Evolutionary conservation across 2,329 filamentous ascomycete genomes (phyloP).

Genomic region (Fusarium globosum): DNA sequence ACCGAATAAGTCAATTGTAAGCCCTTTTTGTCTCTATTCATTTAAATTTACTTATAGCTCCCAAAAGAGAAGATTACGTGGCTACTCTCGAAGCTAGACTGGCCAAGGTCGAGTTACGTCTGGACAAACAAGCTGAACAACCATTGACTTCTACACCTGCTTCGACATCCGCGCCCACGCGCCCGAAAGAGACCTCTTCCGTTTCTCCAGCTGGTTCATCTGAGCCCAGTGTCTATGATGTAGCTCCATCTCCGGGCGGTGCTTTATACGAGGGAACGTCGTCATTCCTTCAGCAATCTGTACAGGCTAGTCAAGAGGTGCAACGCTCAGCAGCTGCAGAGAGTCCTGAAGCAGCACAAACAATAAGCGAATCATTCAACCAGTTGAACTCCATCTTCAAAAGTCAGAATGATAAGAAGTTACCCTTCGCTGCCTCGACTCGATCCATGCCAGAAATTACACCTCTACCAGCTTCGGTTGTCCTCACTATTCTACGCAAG

Average conservation of each 20-base stretch:
- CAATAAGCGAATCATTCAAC: constrained; percentile 26
- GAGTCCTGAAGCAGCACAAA: constrained; percentile 25
- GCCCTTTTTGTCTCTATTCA: fast-evolving
- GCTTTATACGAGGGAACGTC: constrained; percentile 33
- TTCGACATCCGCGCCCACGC: neutral
- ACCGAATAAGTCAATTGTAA: constrained; percentile 26
- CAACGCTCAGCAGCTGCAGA: constrained; percentile 19
- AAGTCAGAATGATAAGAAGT: neutral
- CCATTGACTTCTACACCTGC: neutral
- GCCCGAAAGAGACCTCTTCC: neutral
- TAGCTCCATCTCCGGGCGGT: neutral
- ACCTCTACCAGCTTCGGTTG: constrained; percentile 11
- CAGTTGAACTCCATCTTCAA: constrained; percentile 15
- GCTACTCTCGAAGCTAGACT: constrained; percentile 12
- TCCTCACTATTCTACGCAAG: constrained; percentile 17
- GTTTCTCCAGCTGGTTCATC: constrained; percentile 12
- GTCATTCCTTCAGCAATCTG: constrained; percentile 32
- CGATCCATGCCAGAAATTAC: constrained; percentile 4
- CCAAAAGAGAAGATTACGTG: constrained; percentile 26
- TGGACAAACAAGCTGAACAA: neutral
- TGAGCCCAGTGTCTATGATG: neutral
- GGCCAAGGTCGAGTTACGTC: constrained; percentile 21
- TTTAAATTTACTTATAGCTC: neutral
- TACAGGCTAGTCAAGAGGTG: constrained; percentile 25
- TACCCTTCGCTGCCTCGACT: neutral